Evolutionary conservation across 1,284 basidiomycete genomes (phyloP).

Genomic region (Microbotryum silenes-acaulis): DNA sequence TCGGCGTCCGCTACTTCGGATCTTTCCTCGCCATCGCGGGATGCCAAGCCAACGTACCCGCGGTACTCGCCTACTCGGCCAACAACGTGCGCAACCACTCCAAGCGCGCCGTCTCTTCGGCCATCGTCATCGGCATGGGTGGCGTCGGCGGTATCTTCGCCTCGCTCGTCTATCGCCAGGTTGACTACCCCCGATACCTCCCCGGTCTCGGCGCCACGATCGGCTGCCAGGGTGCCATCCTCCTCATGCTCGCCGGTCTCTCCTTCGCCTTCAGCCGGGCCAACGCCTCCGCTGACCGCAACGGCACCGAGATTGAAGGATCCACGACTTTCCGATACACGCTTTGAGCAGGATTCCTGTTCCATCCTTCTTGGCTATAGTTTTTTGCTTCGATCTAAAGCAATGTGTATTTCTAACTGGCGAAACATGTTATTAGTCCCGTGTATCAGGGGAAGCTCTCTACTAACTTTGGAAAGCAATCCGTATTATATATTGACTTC

Average conservation of each 20-base stretch:
- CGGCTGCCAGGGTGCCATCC: constrained; percentile 35
- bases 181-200: constrained; percentile 31
- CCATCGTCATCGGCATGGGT: constrained; percentile 64
- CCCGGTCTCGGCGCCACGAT: constrained; percentile 29
- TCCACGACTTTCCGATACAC: constrained; percentile 27
- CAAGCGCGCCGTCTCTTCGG: constrained; percentile 36
- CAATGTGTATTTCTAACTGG: too few relatives aligned
- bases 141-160: constrained; percentile 50
- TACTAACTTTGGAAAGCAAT: too few relatives aligned
- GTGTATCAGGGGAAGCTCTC: too few relatives aligned
- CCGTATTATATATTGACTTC: too few relatives aligned
- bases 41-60: constrained; percentile 37
- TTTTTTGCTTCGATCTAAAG: too few relatives aligned
- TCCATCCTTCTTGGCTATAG: too few relatives aligned
- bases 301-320: constrained; percentile 18
- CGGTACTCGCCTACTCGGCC: constrained; percentile 39
- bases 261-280: constrained; percentile 18
- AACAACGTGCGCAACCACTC: constrained; percentile 44
- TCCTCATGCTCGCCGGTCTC: constrained; percentile 28
- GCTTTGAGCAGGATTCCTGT: too few relatives aligned
- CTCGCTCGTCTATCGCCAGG: constrained; percentile 37
- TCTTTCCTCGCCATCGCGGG: constrained; percentile 40
- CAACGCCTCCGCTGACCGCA: constrained; percentile 23
- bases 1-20: constrained; percentile 3
- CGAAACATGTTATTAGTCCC: too few relatives aligned